Evolutionary conservation across 768 basidiomycete genomes (phyloP).

Genomic region (Antrodiella citrinella): DNA sequence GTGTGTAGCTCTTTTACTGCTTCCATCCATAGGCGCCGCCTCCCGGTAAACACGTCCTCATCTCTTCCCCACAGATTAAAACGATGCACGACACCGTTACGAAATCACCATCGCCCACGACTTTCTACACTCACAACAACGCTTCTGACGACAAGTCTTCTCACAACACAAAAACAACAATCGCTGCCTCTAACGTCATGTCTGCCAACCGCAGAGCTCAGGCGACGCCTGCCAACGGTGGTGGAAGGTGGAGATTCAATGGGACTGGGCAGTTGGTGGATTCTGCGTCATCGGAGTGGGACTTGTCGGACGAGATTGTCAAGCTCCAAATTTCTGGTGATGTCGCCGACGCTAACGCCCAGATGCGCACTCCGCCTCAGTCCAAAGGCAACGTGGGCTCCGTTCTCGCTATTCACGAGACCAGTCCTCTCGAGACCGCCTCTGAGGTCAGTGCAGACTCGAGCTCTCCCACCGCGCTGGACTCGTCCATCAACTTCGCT

Average conservation of each 20-base stretch:
- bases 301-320: conserved; percentile 64
- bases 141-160: conserved; percentile 24
- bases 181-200: conserved; percentile 16
- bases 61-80: conserved; percentile 31
- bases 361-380: conserved; percentile 63
- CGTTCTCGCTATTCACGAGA: conserved; percentile 51
- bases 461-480: conserved; percentile 54
- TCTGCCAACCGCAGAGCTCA: conserved; percentile 24
- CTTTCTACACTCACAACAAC: conserved; percentile 24
- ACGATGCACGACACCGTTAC: conserved; percentile 62
- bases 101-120: conserved; percentile 38
- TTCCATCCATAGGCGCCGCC: conserved; percentile 15
- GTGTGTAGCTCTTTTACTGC: conserved; percentile 23
- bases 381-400: conserved; percentile 45
- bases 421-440: conserved; percentile 66
- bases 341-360: conserved; percentile 39
- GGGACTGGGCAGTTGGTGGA: conserved; percentile 58
- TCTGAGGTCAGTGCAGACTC: conserved; percentile 68
- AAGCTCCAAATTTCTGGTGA: conserved; percentile 59
- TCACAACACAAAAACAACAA: conserved; percentile 24
- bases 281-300: conserved; percentile 55
- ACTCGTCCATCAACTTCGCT: conserved; percentile 49
- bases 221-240: conserved; percentile 27
- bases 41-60: conserved; percentile 4
- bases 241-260: conserved; percentile 57